Conservation (phyloP, 2,329 filamentous ascomycete species). For the Shiraia sp. region DNA sequence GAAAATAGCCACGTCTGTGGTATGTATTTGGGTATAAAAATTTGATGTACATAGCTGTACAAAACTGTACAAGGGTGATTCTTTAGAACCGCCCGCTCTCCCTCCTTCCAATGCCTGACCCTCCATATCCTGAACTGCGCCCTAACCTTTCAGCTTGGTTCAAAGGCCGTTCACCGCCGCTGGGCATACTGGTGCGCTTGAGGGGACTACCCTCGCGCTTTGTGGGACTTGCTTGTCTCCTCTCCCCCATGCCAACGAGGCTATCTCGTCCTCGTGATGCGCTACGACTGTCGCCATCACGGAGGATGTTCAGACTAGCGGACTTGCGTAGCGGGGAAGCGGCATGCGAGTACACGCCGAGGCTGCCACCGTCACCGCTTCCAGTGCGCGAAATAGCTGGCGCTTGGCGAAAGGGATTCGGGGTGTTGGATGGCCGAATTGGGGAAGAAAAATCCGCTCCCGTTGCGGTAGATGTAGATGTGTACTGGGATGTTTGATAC, state of each 20-base stretch:
- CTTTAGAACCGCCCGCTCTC: constrained; percentile 30
- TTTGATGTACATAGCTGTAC: background rate
- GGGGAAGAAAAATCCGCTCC: constrained; percentile 50
- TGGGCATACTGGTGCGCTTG: constrained; percentile 49
- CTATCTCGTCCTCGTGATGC: constrained; percentile 18
- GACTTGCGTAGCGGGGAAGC: constrained; percentile 84
- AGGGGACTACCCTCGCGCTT: constrained; percentile 48
- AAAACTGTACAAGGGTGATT: background rate
- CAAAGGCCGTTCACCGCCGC: constrained; percentile 12
- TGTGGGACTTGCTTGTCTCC: constrained; percentile 38
- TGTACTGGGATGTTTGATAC: constrained; percentile 34
- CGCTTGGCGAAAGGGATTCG: constrained; percentile 57
- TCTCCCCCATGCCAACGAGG: constrained; percentile 27
- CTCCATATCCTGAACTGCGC: constrained; percentile 25
- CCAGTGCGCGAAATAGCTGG: constrained; percentile 52
- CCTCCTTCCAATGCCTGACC: constrained; percentile 28
- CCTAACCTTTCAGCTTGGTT: constrained; percentile 22
- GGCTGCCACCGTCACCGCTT: constrained; percentile 69
- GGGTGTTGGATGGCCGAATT: constrained; percentile 48
- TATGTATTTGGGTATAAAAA: constrained; percentile 1
- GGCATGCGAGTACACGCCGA: constrained; percentile 79
- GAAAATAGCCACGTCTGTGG: constrained; percentile 1
- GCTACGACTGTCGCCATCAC: constrained; percentile 29
- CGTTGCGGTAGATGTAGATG: constrained; percentile 44
- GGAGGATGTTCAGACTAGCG: constrained; percentile 59